Conservation (phyloP, 2,329 filamentous ascomycete species). For the Diaporthe citriasiana region DNA sequence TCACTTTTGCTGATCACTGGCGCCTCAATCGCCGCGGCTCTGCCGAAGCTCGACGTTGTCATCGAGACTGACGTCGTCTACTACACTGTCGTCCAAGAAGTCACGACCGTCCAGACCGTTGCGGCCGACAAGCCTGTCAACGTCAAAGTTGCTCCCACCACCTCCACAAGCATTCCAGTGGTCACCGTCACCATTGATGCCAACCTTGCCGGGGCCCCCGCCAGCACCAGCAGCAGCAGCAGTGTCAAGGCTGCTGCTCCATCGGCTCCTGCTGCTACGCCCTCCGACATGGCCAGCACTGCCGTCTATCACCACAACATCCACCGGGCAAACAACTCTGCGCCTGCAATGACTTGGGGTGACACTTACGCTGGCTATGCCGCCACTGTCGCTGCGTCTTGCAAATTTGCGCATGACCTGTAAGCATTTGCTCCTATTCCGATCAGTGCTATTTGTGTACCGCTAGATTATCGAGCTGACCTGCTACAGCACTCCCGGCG, state of each 20-base stretch:
- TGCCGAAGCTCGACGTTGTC: constrained; percentile 57
- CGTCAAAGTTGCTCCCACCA: constrained; percentile 25
- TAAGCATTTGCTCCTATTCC: constrained; percentile 60
- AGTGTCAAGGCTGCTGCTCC: constrained; percentile 29
- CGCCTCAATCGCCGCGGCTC: constrained; percentile 61
- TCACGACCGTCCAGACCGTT: constrained; percentile 40
- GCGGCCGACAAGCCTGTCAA: constrained; percentile 34
- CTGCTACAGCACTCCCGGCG: constrained; percentile 63
- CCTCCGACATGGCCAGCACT: constrained; percentile 51
- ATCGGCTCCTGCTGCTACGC: constrained; percentile 41
- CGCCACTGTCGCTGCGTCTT: constrained; percentile 72
- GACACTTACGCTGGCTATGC: constrained; percentile 75
- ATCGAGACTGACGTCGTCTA: constrained; percentile 59
- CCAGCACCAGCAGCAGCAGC: constrained; percentile 39
- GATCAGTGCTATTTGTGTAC: not conserved
- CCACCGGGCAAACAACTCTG: constrained; percentile 87
- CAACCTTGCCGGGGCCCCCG: constrained; percentile 33
- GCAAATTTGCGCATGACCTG: constrained; percentile 83
- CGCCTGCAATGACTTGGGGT: constrained; percentile 75
- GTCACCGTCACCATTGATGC: constrained; percentile 32
- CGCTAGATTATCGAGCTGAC: constrained; percentile 10
- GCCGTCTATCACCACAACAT: constrained; percentile 84
- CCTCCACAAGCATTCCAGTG: constrained; percentile 42
- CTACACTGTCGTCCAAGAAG: constrained; percentile 59
- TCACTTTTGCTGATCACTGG: constrained; percentile 62